Evolutionary conservation across 495 filamentous ascomycete species (phyloP), one percentile per base, ranked within the genome.

Genomic region (Letharia columbiana): DNA sequence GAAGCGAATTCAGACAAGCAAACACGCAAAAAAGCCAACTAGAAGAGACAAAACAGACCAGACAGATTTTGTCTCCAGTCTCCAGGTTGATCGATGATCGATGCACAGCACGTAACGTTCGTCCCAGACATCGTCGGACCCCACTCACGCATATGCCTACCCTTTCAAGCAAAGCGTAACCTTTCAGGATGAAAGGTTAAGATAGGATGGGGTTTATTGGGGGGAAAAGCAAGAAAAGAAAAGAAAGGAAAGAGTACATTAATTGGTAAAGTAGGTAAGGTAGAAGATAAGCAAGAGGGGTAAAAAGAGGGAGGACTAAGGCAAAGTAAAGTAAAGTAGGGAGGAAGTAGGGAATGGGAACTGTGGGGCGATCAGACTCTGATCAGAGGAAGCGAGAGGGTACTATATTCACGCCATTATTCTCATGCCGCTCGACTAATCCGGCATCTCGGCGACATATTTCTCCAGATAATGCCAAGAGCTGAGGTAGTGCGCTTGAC

Each of bases 121-220:
- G 15, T 37, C 20, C 63, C 41, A 17, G 44, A 17, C 54, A 57
- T 20, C 15, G 17, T 4, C 44, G 15, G 31, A 60, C 28, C 45
- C 44, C 57, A 28, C 63, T 59, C 47, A 58, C 63, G 63, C 33
- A 17, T 65, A 35, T n/a, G 44, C 40, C 56, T 65, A 20, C 63
- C 63, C 35, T 35, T 59, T 65, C 33, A n/a, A 60, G 63, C 63
- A 49, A 62, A 65, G 63, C 63, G 63, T 49, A 49, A 50, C 42
- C 4, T 65, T 45, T 17, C 56, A 31, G 6, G n/a, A n/a, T 28
- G 23, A 28, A 28, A 28, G 23, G 23, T 28, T 28, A 28, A 28
- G 23, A 28, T 0, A 28, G 23, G 23, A 28, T 28, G 23, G 23
- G 23, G 23, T 28, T 28, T 28, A 28, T 28, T 28, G 23, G 23